phyloP scores from a whole-genome alignment of 2,329 filamentous ascomycete genomes.

The Dactylellina cionopaga region DNA sequence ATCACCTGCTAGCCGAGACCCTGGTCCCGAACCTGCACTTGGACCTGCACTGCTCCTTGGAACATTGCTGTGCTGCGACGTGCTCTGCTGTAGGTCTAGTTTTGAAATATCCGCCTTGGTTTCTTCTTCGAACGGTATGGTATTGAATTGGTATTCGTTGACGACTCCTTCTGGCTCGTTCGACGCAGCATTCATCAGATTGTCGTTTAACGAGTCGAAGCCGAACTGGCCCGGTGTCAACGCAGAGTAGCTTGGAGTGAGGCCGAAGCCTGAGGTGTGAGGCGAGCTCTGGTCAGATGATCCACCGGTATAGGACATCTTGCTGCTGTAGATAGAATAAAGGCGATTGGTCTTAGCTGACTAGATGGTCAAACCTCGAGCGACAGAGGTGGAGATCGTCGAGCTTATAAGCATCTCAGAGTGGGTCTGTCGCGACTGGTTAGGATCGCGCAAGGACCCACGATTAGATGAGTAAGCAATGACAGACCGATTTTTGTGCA shows the following conservation, averaged over 20 bases:
- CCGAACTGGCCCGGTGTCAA: conserved; percentile 46
- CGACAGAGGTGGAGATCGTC: no score
- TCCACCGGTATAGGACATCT: conserved; percentile 42
- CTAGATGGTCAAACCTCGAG: no score
- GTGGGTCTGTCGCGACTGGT: conserved; percentile 23
- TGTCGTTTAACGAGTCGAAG: conserved; percentile 46
- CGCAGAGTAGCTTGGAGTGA: conserved; percentile 46
- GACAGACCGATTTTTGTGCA: conserved; percentile 30
- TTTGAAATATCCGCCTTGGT: conserved; percentile 40
- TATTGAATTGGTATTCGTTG: conserved; percentile 48
- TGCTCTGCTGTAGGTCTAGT: conserved; percentile 27
- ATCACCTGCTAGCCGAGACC: conserved; percentile 19
- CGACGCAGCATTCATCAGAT: conserved; percentile 39
- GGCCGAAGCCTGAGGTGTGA: conserved; percentile 43
- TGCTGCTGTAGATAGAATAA: not conserved
- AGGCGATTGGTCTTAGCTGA: no score
- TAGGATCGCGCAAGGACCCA: conserved; percentile 27
- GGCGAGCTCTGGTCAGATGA: conserved; percentile 49
- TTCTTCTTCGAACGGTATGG: conserved; percentile 47
- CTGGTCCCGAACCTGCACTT: conserved; percentile 1
- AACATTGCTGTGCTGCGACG: conserved; percentile 23
- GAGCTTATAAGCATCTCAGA: conserved; percentile 12
- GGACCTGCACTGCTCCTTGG: not conserved
- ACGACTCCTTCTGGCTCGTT: conserved; percentile 44
- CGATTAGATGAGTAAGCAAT: conserved; percentile 47